These are phyloP conservation scores for Boletus eberwhitei DNA, from an alignment of 768 basidiomycete genomes.

Conservation along the genomic window DNA sequence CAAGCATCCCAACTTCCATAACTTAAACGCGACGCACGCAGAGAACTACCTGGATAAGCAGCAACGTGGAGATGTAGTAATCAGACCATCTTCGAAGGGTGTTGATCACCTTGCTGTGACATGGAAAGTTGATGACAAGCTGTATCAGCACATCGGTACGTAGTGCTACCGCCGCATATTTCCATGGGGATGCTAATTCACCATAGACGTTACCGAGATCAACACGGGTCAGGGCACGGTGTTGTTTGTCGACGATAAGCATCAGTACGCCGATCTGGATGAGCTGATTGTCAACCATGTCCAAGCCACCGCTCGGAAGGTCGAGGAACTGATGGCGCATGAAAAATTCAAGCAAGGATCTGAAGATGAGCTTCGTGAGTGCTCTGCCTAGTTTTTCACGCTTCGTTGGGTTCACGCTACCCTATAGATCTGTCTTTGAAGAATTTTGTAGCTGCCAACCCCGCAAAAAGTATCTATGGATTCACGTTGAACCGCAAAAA, in stretches of 20 bases:
- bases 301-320: slow-evolving; percentile 86
- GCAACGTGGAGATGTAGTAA: slow-evolving; percentile 93
- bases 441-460: slow-evolving; percentile 90
- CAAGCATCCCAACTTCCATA: slow-evolving; percentile 98
- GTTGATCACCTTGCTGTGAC: slow-evolving; percentile 92
- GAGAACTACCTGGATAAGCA: slow-evolving; percentile 87
- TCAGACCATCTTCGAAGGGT: slow-evolving; percentile 94
- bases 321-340: slow-evolving; percentile 92
- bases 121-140: slow-evolving; percentile 96
- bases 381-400: background rate
- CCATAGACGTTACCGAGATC: slow-evolving; percentile 74
- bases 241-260: slow-evolving; percentile 70
- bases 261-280: slow-evolving; percentile 90
- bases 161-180: background rate
- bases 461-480: slow-evolving; percentile 92
- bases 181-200: slow-evolving; percentile 5
- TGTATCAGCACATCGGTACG: slow-evolving; percentile 96
- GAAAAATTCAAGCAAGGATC: slow-evolving; percentile 91
- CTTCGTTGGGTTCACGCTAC: background rate
- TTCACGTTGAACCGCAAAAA: slow-evolving; percentile 87
- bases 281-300: slow-evolving; percentile 97
- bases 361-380: slow-evolving; percentile 88
- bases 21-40: slow-evolving; percentile 86
- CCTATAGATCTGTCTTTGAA: slow-evolving; percentile 75
- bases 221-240: slow-evolving; percentile 69